phyloP scores from a whole-genome alignment of 805 yeast genomes.

The Torulaspora indica region DNA sequence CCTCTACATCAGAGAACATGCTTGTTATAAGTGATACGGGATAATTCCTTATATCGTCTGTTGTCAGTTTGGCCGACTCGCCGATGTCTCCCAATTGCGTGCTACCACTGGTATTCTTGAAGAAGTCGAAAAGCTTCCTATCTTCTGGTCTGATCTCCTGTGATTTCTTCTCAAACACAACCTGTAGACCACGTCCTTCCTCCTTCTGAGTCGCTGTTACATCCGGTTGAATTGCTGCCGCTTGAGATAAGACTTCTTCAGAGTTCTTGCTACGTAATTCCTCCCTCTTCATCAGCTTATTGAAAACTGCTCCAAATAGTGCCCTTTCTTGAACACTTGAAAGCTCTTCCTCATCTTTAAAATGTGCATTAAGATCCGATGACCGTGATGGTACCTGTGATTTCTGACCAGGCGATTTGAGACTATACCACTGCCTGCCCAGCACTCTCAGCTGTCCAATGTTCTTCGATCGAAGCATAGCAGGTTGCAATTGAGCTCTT shows the following conservation, averaged over 20 bases:
- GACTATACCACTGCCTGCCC: background rate
- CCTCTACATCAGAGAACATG: conserved; percentile 12
- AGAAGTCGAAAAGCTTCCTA: conserved; percentile 17
- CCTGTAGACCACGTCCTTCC: conserved; percentile 16
- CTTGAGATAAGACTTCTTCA: conserved; percentile 9
- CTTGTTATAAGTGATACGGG: conserved; percentile 25
- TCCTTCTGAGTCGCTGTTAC: background rate
- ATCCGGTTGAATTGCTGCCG: conserved; percentile 3
- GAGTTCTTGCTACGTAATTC: conserved; percentile 16
- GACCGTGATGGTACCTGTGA: background rate
- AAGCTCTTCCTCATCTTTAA: conserved; percentile 19
- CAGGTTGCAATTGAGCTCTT: background rate
- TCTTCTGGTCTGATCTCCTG: conserved; percentile 15
- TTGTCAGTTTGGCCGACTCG: conserved; percentile 20
- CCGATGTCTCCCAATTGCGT: conserved; percentile 10
- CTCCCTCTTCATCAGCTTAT: conserved; percentile 25
- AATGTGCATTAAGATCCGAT: conserved; percentile 10
- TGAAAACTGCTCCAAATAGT: conserved; percentile 27
- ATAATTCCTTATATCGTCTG: conserved; percentile 26
- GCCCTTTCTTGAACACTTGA: conserved; percentile 27
- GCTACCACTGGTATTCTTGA: conserved; percentile 14
- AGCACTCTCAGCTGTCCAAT: background rate
- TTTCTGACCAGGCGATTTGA: background rate
- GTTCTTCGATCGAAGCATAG: background rate
- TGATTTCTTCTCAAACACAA: conserved; percentile 21